A percentile compares a stretch with the other conserved stretches of the same genome.
phyloP scores from a whole-genome alignment of 1,284 basidiomycete genomes.

The Apiotrichum montevideense region DNA sequence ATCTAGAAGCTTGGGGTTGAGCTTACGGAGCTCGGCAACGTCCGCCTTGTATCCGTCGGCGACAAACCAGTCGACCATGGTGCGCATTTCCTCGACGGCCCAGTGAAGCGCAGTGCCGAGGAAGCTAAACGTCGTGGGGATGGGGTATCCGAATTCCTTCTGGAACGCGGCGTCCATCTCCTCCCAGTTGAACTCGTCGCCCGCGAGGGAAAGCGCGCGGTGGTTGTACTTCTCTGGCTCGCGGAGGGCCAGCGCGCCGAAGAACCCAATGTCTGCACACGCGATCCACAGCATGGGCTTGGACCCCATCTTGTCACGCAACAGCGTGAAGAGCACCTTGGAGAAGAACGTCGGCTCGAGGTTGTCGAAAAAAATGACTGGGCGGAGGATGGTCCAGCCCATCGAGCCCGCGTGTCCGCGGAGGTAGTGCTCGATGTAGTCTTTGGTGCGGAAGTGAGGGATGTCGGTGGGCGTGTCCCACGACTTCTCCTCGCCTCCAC shows the following conservation, averaged over 20 bases:
- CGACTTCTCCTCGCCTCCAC: conserved; percentile 21
- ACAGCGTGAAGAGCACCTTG: conserved; percentile 16
- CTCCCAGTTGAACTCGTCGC: conserved; percentile 19
- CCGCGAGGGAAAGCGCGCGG: conserved; percentile 20
- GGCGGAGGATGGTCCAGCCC: conserved; percentile 13
- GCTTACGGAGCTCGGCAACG: conserved; percentile 2
- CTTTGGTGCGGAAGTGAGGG: conserved; percentile 18
- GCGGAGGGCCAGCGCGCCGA: conserved; percentile 20
- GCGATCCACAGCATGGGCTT: conserved; percentile 23
- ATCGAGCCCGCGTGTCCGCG: conserved; percentile 4
- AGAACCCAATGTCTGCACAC: conserved; percentile 20
- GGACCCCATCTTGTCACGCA: conserved; percentile 16
- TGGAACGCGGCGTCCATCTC: conserved; percentile 17
- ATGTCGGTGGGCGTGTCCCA: conserved; percentile 11
- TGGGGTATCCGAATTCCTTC: conserved; percentile 12
- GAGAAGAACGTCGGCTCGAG: conserved; percentile 12
- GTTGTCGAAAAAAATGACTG: conserved; percentile 18
- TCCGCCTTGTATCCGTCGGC: conserved; percentile 11
- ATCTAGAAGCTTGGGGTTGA: conserved; percentile 10
- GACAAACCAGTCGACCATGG: conserved; percentile 15
- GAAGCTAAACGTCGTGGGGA: conserved; percentile 18
- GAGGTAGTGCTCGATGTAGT: conserved; percentile 14
- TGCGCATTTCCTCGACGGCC: conserved; percentile 2
- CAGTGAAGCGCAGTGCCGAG: conserved; percentile 1
- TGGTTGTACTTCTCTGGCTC: conserved; percentile 6